These are phyloP conservation scores for Magnusiomyces sp. DNA, from an alignment of 1,139 yeast species.

Conservation along the genomic window DNA sequence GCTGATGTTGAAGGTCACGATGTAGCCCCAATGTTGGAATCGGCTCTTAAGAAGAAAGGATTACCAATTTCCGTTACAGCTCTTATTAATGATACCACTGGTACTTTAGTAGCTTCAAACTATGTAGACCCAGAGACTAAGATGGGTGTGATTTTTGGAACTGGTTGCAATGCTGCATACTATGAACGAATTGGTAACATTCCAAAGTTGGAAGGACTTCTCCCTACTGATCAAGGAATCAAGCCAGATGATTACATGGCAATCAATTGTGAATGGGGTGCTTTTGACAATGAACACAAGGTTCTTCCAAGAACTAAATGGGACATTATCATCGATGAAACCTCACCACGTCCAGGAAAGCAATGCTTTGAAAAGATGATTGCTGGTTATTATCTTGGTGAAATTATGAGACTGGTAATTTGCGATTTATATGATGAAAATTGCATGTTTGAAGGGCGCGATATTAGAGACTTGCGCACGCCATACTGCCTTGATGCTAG, in stretches of 20 bases:
- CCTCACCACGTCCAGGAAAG: constrained; percentile 94
- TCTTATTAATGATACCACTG: constrained; percentile 92
- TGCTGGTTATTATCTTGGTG: constrained; percentile 94
- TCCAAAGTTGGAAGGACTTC: constrained; percentile 72
- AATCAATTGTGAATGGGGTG: constrained; percentile 97
- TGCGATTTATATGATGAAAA: constrained; percentile 62
- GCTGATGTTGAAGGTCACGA: constrained; percentile 90
- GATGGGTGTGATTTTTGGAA: constrained; percentile 95
- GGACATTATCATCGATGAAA: constrained; percentile 69
- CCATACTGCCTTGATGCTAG: constrained; percentile 82
- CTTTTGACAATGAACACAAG: constrained; percentile 83
- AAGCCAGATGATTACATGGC: constrained; percentile 70
- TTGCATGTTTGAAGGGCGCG: constrained; percentile 61
- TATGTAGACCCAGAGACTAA: constrained; percentile 82
- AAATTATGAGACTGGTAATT: constrained; percentile 72
- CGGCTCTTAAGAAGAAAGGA: constrained; percentile 51
- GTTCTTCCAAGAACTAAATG: constrained; percentile 81
- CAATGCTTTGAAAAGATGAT: constrained; percentile 97
- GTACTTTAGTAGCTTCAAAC: constrained; percentile 92
- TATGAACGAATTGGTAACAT: constrained; percentile 67
- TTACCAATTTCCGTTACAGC: constrained; percentile 87
- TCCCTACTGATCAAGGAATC: constrained; percentile 48
- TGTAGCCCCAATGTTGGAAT: constrained; percentile 85
- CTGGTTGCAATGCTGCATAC: constrained; percentile 96
- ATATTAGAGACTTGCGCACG: constrained; percentile 47